Base-by-base conservation (phyloP, 2,329 filamentous ascomycete species). In the Fusarium stilboides region DNA sequence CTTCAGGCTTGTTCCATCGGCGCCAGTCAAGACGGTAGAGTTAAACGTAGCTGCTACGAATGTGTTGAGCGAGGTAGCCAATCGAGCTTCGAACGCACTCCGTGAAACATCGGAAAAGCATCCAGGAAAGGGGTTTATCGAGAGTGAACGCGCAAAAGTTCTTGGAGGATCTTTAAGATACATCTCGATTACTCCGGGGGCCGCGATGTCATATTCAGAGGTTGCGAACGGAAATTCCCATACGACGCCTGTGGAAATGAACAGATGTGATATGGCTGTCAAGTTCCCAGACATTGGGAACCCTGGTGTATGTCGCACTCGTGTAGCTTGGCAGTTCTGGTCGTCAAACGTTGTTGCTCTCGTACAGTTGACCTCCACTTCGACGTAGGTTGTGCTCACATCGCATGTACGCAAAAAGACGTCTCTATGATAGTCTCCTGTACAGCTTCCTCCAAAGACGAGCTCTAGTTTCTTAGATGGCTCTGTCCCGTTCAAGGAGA, bases 381-480 rank as follows among this genome's bases (percentile, higher is more conserved):
- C 57, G 3, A 61, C 34, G 7, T 61, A 61, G 3, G 57, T 50
- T 1, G 57, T 61, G 8, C 36, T 28, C 8, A 61, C 5, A 1
- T 57, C 26, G 14, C 57, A 61, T 9, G 28, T 33, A 3, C 52
- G 52, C 14, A 57, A 15, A 28, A 43, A 49, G 17, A 22, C 6
- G 9, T 28, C 8, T 10, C 8, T 10, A 10, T 10, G 26, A 10
- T 10, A 28, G 6, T 6, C 19, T 10, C 17, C 8, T 1, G 5
- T 5, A 3, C 57, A 60, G 8, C 9, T 1, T 7, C 57, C 57
- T 3, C 51, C 52, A 8, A 61, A 1, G 12, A 44, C 1, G 3
- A 60, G 36, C 31, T 56, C 7, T 5, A 60, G n/a, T 12, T 42
- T 19, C 26, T 28, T 10, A 10, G 26, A 28, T 28, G 26, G 26